A percentile compares a stretch with the other conserved stretches of the same genome.
These are phyloP conservation scores for Ruellia speciosa DNA, from an alignment of 305 asterid genomes.

Conservation along the genomic window DNA sequence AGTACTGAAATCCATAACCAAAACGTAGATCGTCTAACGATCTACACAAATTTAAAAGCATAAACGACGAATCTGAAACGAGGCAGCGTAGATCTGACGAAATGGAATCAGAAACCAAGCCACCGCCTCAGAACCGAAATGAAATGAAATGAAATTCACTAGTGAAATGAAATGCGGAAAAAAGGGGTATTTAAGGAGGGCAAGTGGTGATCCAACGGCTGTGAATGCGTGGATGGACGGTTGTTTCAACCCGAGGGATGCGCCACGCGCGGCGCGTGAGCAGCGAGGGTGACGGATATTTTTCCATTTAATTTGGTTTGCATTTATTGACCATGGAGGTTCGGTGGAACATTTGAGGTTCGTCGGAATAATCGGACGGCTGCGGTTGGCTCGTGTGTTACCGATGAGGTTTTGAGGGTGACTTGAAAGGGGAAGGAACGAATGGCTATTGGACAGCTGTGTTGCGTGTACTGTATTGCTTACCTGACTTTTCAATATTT, in stretches of 20 bases:
- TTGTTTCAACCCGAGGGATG: slow-evolving; percentile 18
- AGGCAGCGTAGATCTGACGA: slow-evolving; percentile 13
- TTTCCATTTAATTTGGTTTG: neutral
- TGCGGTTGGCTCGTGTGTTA: slow-evolving; percentile 23
- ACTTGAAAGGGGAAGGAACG: slow-evolving; percentile 3
- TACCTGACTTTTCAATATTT: slow-evolving; percentile 1
- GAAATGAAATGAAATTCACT: neutral
- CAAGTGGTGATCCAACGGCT: slow-evolving; percentile 25
- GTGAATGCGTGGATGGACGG: slow-evolving; percentile 1
- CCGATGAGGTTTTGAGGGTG: slow-evolving; percentile 23
- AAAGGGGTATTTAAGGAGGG: slow-evolving; percentile 20
- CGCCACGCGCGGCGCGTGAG: neutral
- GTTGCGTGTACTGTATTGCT: slow-evolving; percentile 14
- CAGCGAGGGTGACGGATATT: slow-evolving; percentile 12
- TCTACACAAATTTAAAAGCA: neutral
- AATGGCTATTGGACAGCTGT: neutral
- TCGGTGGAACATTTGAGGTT: neutral
- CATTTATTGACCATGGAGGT: too few relatives aligned
- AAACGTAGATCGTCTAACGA: slow-evolving; percentile 32
- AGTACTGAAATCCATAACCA: slow-evolving; percentile 24
- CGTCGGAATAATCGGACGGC: slow-evolving; percentile 26
- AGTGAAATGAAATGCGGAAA: neutral
- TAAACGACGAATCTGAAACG: neutral
- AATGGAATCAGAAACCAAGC: neutral
- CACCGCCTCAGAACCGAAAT: too few relatives aligned